A percentile compares a stretch with the other conserved stretches of the same genome.
These are phyloP conservation scores for Phalaenopsis equestris DNA, from an alignment of 106 monocot species.

Conservation along the genomic window DNA sequence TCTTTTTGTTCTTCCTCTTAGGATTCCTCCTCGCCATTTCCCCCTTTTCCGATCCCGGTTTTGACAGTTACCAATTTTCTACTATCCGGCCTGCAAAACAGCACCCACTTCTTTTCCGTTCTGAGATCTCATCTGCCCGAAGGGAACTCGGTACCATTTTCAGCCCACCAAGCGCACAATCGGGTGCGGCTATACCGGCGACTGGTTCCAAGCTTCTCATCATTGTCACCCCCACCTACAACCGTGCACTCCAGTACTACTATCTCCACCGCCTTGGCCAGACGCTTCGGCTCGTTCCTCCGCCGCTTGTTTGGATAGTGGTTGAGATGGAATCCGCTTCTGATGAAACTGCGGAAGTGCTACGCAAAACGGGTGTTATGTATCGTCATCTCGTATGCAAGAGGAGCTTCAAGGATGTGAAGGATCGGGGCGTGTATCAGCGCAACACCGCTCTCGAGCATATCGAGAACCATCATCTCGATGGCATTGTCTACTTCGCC, in stretches of 20 bases:
- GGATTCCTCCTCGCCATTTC: slow-evolving; percentile 36
- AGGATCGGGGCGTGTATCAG: slow-evolving; percentile 43
- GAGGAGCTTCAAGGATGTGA: slow-evolving; percentile 14
- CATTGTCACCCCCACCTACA: slow-evolving; percentile 78
- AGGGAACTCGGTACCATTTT: background rate
- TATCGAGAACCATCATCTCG: slow-evolving; percentile 31
- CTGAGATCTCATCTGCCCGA: background rate
- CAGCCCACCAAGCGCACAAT: background rate
- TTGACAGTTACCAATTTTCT: background rate
- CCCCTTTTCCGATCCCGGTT: slow-evolving; percentile 26
- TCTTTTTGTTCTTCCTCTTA: slow-evolving; percentile 31
- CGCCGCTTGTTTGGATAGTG: slow-evolving; percentile 76
- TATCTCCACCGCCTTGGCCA: slow-evolving; percentile 53
- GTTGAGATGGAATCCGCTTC: slow-evolving; percentile 49
- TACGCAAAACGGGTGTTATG: slow-evolving; percentile 53
- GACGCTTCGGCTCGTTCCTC: slow-evolving; percentile 53
- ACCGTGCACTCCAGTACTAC: slow-evolving; percentile 66
- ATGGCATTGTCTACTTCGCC: slow-evolving; percentile 53
- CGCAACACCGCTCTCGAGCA: slow-evolving; percentile 42
- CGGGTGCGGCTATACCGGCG: background rate
- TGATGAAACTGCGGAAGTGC: slow-evolving; percentile 55
- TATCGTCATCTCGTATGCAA: slow-evolving; percentile 47
- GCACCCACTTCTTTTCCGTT: background rate
- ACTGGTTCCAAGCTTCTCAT: slow-evolving; percentile 45
- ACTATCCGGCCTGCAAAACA: background rate